phyloP scores from a whole-genome alignment of 129 eudicot genomes.

The Saposhnikovia divaricata region DNA sequence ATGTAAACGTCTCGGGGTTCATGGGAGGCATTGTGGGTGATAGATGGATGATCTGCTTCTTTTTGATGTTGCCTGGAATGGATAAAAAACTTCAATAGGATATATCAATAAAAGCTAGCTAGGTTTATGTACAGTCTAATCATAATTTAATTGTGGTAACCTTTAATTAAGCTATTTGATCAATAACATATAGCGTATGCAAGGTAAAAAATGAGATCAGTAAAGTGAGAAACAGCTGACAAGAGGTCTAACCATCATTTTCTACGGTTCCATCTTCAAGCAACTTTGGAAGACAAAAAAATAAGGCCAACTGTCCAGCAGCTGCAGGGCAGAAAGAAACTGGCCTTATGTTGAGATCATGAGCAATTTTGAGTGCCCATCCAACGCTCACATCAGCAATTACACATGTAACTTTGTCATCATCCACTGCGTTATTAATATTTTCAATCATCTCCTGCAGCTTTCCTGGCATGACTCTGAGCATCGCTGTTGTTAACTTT shows the following conservation, averaged over 20 bases:
- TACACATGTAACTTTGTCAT: slow-evolving; percentile 29
- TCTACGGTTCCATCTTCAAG: slow-evolving; percentile 39
- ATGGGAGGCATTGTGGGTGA: slow-evolving; percentile 43
- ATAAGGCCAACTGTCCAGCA: slow-evolving; percentile 22
- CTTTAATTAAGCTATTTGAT: background rate
- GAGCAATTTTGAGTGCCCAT: slow-evolving; percentile 37
- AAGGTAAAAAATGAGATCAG: background rate
- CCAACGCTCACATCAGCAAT: slow-evolving; percentile 42
- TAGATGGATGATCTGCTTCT: slow-evolving; percentile 25
- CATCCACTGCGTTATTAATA: slow-evolving; percentile 13
- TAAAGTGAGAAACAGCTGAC: background rate
- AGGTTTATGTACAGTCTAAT: background rate
- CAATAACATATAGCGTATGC: background rate
- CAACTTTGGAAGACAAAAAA: slow-evolving; percentile 18
- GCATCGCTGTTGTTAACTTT: slow-evolving; percentile 16
- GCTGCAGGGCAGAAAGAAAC: slow-evolving; percentile 46
- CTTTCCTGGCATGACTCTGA: slow-evolving; percentile 22
- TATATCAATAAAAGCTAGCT: background rate
- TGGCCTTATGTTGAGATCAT: slow-evolving; percentile 21
- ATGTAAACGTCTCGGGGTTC: slow-evolving; percentile 20
- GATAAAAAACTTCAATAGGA: background rate
- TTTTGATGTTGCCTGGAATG: slow-evolving; percentile 30
- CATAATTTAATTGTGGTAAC: background rate
- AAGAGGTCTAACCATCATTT: slow-evolving; percentile 31
- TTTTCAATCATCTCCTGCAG: slow-evolving; percentile 31